phyloP scores from a whole-genome alignment of 441 rosid species.

The Pelargonium citronellum region DNA sequence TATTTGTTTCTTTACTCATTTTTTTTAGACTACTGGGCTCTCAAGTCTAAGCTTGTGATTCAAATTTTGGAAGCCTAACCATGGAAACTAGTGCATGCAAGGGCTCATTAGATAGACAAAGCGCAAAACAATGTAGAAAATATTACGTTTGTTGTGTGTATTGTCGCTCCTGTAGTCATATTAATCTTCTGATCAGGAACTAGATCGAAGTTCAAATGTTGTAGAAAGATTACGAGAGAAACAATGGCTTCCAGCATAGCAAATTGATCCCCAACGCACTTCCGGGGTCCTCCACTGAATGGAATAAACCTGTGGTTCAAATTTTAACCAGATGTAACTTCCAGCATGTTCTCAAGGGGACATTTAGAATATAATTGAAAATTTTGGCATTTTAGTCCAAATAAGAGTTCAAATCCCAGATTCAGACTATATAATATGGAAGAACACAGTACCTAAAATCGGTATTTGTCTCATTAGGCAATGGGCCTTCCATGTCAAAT shows the following conservation, averaged over 20 bases:
- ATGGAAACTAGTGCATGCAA: background rate
- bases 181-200: conserved; percentile 78
- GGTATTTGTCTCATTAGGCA: conserved; percentile 84
- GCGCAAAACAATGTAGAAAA: background rate
- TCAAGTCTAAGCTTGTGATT: background rate
- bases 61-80: background rate
- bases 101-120: background rate
- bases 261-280: conserved; percentile 92
- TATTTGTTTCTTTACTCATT: background rate
- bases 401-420: background rate
- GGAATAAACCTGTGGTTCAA: conserved; percentile 59
- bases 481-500: conserved; percentile 61
- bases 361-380: background rate
- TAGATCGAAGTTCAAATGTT: conserved; percentile 63
- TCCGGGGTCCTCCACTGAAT: conserved; percentile 91
- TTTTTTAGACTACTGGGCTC: background rate
- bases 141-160: conserved; percentile 75
- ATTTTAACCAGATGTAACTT: conserved; percentile 7
- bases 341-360: background rate
- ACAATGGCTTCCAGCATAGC: conserved; percentile 81
- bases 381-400: background rate
- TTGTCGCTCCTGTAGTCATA: conserved; percentile 96
- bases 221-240: conserved; percentile 65
- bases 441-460: conserved; percentile 56
- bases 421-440: background rate